These are phyloP conservation scores for Fusarium sp. DNA, from an alignment of 2,329 filamentous ascomycete genomes.

Conservation along the genomic window DNA sequence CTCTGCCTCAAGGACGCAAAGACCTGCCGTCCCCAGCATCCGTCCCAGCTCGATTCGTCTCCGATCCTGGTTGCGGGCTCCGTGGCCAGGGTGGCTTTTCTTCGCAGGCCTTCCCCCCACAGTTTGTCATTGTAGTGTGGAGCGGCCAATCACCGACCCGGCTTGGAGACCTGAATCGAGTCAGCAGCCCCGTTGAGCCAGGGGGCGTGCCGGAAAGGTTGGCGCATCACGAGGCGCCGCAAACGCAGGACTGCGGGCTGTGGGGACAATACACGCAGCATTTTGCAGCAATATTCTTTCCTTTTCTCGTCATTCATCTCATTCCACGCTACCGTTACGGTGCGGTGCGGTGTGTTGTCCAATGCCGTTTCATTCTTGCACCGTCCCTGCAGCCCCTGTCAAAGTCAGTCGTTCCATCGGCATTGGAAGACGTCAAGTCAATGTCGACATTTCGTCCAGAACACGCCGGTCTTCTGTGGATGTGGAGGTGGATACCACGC, in stretches of 20 bases:
- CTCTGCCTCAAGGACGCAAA: conserved; percentile 20
- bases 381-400: background rate
- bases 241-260: conserved; percentile 41
- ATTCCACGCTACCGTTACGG: conserved; percentile 5
- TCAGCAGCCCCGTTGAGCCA: conserved; percentile 27
- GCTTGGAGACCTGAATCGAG: conserved; percentile 33
- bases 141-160: conserved; percentile 40
- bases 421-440: background rate
- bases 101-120: conserved; percentile 28
- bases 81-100: background rate
- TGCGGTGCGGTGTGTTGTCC: background rate
- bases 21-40: conserved; percentile 32
- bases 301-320: conserved; percentile 16
- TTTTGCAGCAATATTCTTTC: background rate
- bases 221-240: conserved; percentile 41
- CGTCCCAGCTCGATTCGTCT: conserved; percentile 35
- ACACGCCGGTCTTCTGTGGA: conserved; percentile 9
- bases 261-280: conserved; percentile 6
- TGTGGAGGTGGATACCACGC: conserved; percentile 35
- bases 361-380: background rate
- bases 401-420: background rate
- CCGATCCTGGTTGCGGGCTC: conserved; percentile 26
- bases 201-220: conserved; percentile 33
- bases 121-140: conserved; percentile 43
- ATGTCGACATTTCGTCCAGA: background rate